Evolutionary conservation across 805 yeast genomes (phyloP).

Genomic region (Starmerella gropengiesseri): DNA sequence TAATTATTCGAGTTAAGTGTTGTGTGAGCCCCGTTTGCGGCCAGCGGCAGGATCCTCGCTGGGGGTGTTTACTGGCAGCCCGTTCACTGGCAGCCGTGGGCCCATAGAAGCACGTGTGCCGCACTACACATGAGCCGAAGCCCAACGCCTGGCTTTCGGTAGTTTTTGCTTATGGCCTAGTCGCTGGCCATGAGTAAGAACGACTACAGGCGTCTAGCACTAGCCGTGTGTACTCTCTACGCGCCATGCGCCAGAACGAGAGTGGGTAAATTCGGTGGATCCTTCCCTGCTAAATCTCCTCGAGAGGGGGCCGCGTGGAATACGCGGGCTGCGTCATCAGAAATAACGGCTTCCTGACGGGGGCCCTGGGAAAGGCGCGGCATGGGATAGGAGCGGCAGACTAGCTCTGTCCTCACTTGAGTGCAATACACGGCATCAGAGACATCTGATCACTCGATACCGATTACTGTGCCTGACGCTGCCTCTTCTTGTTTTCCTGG

Average conservation of each 20-base stretch:
- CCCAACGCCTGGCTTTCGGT: background rate
- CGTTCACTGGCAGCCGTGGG: no score
- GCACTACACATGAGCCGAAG: background rate
- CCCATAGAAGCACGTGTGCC: no score
- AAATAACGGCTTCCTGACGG: slow-evolving; percentile 19
- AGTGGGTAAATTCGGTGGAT: slow-evolving; percentile 30
- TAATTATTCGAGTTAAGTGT: no score
- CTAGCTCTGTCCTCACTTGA: slow-evolving; percentile 18
- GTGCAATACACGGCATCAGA: slow-evolving; percentile 28
- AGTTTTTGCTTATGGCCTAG: slow-evolving; percentile 17
- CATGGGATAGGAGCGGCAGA: slow-evolving; percentile 23
- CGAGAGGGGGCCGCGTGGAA: slow-evolving; percentile 27
- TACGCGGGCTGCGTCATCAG: slow-evolving; percentile 28
- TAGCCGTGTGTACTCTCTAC: slow-evolving; percentile 27
- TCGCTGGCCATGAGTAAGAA: slow-evolving; percentile 3
- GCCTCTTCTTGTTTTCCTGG: slow-evolving; percentile 2
- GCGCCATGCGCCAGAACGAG: slow-evolving; percentile 18
- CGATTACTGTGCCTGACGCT: slow-evolving; percentile 25
- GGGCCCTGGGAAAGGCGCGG: slow-evolving; percentile 27
- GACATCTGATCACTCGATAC: slow-evolving; percentile 25
- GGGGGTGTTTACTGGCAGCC: no score
- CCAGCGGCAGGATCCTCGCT: no score
- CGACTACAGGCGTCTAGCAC: slow-evolving; percentile 18
- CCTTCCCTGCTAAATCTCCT: slow-evolving; percentile 20
- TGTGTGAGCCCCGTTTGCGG: no score